phyloP scores from a whole-genome alignment of 441 rosid species.

The Manihot esculenta region DNA sequence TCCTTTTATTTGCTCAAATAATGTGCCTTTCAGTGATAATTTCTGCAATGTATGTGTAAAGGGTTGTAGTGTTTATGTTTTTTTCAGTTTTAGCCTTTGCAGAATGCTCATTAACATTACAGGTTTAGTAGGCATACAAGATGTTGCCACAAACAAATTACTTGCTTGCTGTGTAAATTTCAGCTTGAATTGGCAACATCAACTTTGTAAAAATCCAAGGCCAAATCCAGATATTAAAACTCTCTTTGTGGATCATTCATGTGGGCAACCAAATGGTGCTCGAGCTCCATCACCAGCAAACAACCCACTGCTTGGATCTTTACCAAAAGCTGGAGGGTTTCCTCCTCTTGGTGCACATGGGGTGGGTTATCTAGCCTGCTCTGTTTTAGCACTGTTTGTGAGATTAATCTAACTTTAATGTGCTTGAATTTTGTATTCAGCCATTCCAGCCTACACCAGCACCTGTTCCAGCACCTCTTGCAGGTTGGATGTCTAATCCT shows the following conservation, averaged over 20 bases:
- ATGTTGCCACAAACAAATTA: slow-evolving; percentile 13
- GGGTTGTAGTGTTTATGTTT: neutral
- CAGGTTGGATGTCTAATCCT: slow-evolving; percentile 98
- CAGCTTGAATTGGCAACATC: slow-evolving; percentile 99
- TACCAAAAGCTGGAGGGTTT: slow-evolving; percentile 91
- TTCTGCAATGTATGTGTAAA: neutral
- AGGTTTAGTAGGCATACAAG: neutral
- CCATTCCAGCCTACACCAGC: slow-evolving; percentile 89
- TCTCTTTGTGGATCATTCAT: slow-evolving; percentile 92
- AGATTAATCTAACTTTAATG: slow-evolving; percentile 22
- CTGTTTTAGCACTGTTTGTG: neutral
- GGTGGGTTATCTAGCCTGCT: slow-evolving; percentile 44
- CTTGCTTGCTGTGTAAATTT: slow-evolving; percentile 27
- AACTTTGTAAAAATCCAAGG: slow-evolving; percentile 93
- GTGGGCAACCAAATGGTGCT: slow-evolving; percentile 93
- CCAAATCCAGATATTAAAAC: slow-evolving; percentile 98
- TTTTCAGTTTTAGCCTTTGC: neutral
- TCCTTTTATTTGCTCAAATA: neutral
- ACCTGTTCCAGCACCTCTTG: slow-evolving; percentile 79
- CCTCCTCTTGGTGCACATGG: slow-evolving; percentile 95
- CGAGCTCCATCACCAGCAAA: slow-evolving; percentile 92
- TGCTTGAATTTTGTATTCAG: slow-evolving; percentile 46
- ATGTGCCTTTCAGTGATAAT: neutral
- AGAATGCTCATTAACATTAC: neutral
- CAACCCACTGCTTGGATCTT: slow-evolving; percentile 78